Evolutionary conservation across 805 yeast genomes (phyloP).

Genomic region (Monosporozyma yasuniensis): DNA sequence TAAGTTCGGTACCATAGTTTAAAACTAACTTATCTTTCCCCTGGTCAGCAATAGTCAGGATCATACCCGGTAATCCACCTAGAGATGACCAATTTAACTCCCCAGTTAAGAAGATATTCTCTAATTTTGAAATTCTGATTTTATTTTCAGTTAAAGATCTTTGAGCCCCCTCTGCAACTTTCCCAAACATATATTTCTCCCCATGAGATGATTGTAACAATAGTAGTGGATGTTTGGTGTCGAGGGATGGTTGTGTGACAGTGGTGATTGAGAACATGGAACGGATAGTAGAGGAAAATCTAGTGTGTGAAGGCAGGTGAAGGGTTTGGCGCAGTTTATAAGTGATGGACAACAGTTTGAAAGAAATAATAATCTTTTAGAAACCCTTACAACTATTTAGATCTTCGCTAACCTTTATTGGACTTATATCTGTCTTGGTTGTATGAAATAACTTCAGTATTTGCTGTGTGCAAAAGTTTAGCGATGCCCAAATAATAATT

Average conservation of each 20-base stretch:
- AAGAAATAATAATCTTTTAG: not conserved
- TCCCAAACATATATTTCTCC: slow-evolving; percentile 58
- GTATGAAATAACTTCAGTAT: not conserved
- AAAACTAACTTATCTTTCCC: slow-evolving; percentile 52
- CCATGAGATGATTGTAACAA: slow-evolving; percentile 36
- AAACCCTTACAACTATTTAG: not conserved
- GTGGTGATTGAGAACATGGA: slow-evolving; percentile 44
- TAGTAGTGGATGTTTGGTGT: slow-evolving; percentile 48
- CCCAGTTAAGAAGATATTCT: slow-evolving; percentile 71
- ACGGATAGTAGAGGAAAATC: not conserved
- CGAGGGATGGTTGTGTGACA: slow-evolving; percentile 54
- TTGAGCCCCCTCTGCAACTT: slow-evolving; percentile 80
- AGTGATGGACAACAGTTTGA: not conserved
- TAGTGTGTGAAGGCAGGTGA: not conserved
- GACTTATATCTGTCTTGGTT: not conserved
- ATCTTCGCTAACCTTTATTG: not conserved
- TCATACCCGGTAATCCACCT: slow-evolving; percentile 89
- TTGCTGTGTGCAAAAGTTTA: not conserved
- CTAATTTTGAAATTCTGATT: slow-evolving; percentile 47
- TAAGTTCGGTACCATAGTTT: slow-evolving; percentile 40
- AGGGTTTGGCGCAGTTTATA: not conserved
- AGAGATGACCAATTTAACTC: slow-evolving; percentile 63
- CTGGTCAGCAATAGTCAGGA: slow-evolving; percentile 74
- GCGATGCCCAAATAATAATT: not conserved
- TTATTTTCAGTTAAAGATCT: slow-evolving; percentile 57